Evolutionary conservation across 768 basidiomycete species (phyloP).

Genomic region (Suillus brevipes): DNA sequence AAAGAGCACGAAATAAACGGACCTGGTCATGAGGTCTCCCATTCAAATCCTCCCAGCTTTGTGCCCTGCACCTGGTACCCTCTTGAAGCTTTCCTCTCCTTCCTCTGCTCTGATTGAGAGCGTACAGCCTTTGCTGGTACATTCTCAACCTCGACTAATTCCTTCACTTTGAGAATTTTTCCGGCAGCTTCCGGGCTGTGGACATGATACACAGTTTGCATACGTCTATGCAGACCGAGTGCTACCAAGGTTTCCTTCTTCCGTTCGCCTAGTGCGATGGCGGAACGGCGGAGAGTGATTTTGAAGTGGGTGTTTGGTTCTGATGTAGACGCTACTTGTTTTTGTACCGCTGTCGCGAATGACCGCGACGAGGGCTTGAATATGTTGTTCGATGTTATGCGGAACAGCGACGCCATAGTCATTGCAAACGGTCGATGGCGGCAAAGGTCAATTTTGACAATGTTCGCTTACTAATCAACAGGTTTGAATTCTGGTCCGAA

Average conservation of each 20-base stretch:
- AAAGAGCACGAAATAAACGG: too few species aligned
- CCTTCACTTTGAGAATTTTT: conserved; percentile 85
- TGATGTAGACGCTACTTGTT: background rate
- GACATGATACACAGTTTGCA: conserved; percentile 82
- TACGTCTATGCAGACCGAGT: conserved; percentile 79
- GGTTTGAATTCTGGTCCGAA: background rate
- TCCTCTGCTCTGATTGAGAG: conserved; percentile 68
- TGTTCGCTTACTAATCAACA: conserved; percentile 1
- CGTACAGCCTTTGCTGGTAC: conserved; percentile 67
- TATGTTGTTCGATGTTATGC: conserved; percentile 1
- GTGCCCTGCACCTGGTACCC: conserved; percentile 62
- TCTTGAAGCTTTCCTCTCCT: conserved; percentile 62
- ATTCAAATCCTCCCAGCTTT: conserved; percentile 24
- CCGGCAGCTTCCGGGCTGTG: conserved; percentile 77
- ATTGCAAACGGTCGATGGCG: background rate
- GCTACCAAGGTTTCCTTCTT: conserved; percentile 76
- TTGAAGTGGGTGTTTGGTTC: conserved; percentile 72
- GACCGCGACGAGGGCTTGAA: conserved; percentile 16
- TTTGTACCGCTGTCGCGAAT: conserved; percentile 10
- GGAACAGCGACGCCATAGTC: conserved; percentile 17
- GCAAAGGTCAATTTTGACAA: background rate
- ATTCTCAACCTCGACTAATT: conserved; percentile 86
- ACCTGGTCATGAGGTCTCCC: conserved; percentile 3
- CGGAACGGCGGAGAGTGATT: conserved; percentile 86
- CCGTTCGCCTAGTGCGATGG: conserved; percentile 74